Evolutionary conservation across 345 rosid genomes (phyloP).

Genomic region (Eucalyptus paniculata): DNA sequence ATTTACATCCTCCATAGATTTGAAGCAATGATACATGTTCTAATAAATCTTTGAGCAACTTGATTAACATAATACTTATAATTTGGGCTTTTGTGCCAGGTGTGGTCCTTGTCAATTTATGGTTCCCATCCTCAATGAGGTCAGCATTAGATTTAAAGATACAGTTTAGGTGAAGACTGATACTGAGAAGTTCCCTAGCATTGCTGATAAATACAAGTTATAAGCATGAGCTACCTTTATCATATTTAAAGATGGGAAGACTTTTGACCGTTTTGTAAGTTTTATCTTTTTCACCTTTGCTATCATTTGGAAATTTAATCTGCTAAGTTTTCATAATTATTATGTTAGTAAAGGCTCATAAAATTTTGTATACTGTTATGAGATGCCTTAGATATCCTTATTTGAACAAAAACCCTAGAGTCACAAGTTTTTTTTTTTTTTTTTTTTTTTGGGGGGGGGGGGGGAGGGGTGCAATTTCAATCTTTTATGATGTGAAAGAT

Average conservation of each 20-base stretch:
- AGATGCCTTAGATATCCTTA: neutral
- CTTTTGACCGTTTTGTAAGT: slow-evolving; percentile 75
- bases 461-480: neutral
- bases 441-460: too few species aligned
- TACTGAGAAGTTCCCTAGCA: slow-evolving; percentile 72
- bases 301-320: neutral
- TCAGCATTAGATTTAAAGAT: slow-evolving; percentile 48
- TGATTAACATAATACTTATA: neutral
- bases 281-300: neutral
- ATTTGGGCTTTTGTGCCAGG: slow-evolving; percentile 23
- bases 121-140: slow-evolving; percentile 75
- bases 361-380: neutral
- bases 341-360: neutral
- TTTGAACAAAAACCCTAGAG: neutral
- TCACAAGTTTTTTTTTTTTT: neutral
- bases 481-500: neutral
- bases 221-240: slow-evolving; percentile 80
- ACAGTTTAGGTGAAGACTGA: slow-evolving; percentile 61
- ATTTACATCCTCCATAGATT: neutral
- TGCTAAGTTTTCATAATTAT: neutral
- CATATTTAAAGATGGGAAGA: slow-evolving; percentile 72
- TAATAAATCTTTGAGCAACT: neutral
- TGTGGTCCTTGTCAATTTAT: slow-evolving; percentile 92
- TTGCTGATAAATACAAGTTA: slow-evolving; percentile 62
- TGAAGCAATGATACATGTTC: neutral